phyloP scores from a whole-genome alignment of 1,139 yeast species.

The Hyphopichia khmerensis region DNA sequence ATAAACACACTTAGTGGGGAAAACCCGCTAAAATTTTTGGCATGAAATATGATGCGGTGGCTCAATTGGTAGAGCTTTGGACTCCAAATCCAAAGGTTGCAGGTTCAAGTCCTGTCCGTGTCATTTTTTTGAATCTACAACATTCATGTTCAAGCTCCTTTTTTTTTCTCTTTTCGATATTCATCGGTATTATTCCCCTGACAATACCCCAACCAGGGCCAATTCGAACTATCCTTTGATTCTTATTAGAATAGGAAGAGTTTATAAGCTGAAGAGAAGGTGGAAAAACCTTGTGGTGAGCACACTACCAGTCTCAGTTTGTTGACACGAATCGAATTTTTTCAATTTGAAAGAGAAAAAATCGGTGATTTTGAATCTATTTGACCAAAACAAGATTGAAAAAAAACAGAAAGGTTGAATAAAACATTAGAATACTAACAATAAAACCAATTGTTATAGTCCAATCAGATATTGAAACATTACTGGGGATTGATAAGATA shows the following conservation, averaged over 20 bases:
- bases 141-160: no score
- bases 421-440: neutral
- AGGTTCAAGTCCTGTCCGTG: conserved; percentile 34
- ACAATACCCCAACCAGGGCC: no score
- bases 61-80: conserved; percentile 32
- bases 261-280: no score
- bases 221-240: no score
- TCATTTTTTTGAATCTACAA: conserved; percentile 9
- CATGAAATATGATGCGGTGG: conserved; percentile 21
- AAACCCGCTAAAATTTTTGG: neutral
- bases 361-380: conserved; percentile 1
- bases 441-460: neutral
- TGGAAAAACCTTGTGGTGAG: neutral
- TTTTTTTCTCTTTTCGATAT: no score
- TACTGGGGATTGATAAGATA: neutral
- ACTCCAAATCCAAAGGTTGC: conserved; percentile 32
- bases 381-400: neutral
- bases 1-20: no score
- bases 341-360: conserved; percentile 3
- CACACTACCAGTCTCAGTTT: conserved; percentile 1
- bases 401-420: neutral
- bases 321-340: conserved; percentile 12
- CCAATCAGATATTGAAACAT: conserved; percentile 1
- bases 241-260: no score
- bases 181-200: no score